phyloP scores from a whole-genome alignment of 2,329 filamentous ascomycete species.

The Emmonsiellopsis sp. region DNA sequence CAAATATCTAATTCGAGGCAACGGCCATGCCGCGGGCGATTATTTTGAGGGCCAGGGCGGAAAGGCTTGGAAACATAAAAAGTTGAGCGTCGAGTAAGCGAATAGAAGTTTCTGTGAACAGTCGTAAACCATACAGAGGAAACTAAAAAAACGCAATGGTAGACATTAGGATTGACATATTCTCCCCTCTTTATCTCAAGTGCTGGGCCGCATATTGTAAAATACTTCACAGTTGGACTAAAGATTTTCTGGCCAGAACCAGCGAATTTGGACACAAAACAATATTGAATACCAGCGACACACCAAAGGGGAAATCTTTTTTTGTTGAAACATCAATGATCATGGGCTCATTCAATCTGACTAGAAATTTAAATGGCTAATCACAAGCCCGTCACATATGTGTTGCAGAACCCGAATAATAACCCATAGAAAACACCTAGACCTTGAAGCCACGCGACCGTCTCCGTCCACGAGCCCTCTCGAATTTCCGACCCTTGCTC shows the following conservation, averaged over 20 bases:
- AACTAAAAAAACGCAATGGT: too few species aligned
- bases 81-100: conserved; percentile 23
- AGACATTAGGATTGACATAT: neutral
- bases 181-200: neutral
- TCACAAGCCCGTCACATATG: neutral
- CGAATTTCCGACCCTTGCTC: conserved; percentile 99
- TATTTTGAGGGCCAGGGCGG: conserved; percentile 51
- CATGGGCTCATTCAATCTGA: conserved; percentile 2
- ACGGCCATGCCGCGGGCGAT: conserved; percentile 68
- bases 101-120: neutral
- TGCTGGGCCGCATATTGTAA: too few species aligned
- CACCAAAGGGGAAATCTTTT: neutral
- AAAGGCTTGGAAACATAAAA: conserved; percentile 48
- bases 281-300: neutral
- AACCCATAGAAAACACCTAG: conserved; percentile 40
- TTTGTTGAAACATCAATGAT: conserved; percentile 1
- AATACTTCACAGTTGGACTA: too few species aligned
- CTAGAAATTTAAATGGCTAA: conserved; percentile 2
- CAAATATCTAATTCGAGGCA: conserved; percentile 82
- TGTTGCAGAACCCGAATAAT: conserved; percentile 10
- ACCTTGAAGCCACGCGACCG: conserved; percentile 99
- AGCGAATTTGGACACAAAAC: neutral
- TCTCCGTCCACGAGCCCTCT: conserved; percentile 97
- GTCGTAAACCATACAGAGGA: neutral
- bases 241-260: neutral